phyloP scores from a whole-genome alignment of 352 stramenopile genomes.

The Phytophthora pluvialis region DNA sequence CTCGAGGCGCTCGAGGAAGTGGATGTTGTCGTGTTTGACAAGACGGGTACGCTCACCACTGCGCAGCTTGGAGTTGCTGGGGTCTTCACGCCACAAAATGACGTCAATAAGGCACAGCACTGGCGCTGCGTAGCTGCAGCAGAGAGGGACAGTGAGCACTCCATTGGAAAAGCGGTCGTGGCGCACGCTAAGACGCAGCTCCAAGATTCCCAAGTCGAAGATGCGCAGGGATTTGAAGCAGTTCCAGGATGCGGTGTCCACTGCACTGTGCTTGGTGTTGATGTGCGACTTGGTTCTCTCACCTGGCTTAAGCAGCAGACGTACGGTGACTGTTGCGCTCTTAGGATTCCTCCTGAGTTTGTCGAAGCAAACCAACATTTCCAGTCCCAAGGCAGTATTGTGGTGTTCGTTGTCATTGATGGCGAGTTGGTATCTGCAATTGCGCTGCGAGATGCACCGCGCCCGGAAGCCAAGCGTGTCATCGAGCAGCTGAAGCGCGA shows the following conservation, averaged over 20 bases:
- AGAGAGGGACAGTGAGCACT: conserved; percentile 70
- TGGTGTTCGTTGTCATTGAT: conserved; percentile 66
- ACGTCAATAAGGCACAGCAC: conserved; percentile 17
- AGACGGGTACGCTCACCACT: conserved; percentile 79
- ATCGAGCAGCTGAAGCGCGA: conserved; percentile 59
- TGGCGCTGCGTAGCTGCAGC: conserved; percentile 60
- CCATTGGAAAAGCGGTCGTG: conserved; percentile 64
- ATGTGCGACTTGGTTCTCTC: conserved; percentile 64
- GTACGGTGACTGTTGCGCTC: conserved; percentile 21
- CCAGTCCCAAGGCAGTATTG: conserved; percentile 58
- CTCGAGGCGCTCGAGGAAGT: conserved; percentile 74
- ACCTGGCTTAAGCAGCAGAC: conserved; percentile 71
- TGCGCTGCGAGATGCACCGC: conserved; percentile 57
- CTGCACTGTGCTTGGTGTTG: conserved; percentile 38
- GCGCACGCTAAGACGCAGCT: conserved; percentile 46
- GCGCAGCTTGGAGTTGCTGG: conserved; percentile 53
- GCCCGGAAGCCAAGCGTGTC: conserved; percentile 57
- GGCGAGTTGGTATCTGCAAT: conserved; percentile 59
- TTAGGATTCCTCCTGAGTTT: conserved; percentile 53
- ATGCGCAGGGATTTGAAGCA: conserved; percentile 47
- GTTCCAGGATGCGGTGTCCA: conserved; percentile 72
- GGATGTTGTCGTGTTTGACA: conserved; percentile 83
- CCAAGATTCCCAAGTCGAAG: conserved; percentile 20
- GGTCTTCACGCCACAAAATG: conserved; percentile 22
- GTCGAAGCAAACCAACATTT: conserved; percentile 51